Conservation (phyloP, 2,329 filamentous ascomycete species). For the Aureobasidium sp. region DNA sequence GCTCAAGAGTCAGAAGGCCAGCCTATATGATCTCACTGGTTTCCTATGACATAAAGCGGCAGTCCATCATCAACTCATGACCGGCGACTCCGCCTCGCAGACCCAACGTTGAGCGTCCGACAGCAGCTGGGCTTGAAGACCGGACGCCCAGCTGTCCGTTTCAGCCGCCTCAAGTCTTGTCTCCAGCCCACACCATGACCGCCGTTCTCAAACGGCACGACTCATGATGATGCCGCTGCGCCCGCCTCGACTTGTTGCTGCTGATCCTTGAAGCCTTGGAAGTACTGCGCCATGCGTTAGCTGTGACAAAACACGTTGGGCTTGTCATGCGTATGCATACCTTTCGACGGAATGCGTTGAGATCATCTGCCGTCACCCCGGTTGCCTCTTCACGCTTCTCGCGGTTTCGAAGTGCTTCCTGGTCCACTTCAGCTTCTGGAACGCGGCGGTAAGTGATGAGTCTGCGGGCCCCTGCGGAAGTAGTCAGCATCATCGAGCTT, state of each 20-base stretch:
- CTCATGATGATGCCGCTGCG: constrained; percentile 1
- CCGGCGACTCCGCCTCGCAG: constrained; percentile 4
- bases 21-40: background rate
- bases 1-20: background rate
- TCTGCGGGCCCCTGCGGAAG: constrained; percentile 66
- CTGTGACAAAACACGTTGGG: background rate
- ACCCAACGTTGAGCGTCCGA: constrained; percentile 1
- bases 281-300: constrained; percentile 25
- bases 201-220: background rate
- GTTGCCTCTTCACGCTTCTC: constrained; percentile 29
- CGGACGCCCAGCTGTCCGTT: constrained; percentile 8
- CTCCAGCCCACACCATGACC: constrained; percentile 5
- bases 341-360: constrained; percentile 61
- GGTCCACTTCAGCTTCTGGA: constrained; percentile 48
- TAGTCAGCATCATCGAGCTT: background rate
- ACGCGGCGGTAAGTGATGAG: constrained; percentile 79
- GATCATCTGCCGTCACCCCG: constrained; percentile 54
- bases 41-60: background rate
- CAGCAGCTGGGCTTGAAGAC: background rate
- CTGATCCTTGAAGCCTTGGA: constrained; percentile 29
- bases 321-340: constrained; percentile 18
- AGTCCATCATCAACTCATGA: background rate
- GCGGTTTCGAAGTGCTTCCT: constrained; percentile 21
- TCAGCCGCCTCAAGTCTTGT: constrained; percentile 10
- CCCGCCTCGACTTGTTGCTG: constrained; percentile 7